Evolutionary conservation across 257 asterid genomes (phyloP).

Genomic region (Mitragyna speciosa): DNA sequence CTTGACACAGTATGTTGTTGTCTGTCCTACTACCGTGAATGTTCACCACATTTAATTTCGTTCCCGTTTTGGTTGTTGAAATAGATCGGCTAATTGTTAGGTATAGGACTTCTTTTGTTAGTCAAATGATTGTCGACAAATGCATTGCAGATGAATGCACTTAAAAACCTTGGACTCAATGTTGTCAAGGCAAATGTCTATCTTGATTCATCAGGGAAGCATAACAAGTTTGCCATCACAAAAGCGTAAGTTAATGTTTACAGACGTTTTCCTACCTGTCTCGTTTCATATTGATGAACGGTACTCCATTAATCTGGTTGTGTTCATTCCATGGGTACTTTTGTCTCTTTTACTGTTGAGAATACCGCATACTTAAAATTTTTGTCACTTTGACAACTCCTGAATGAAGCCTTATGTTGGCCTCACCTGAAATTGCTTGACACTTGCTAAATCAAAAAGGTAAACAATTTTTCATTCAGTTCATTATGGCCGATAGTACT

Average conservation of each 20-base stretch:
- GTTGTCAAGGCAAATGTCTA: constrained; percentile 90
- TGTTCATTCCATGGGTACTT: neutral
- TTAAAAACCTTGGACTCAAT: constrained; percentile 79
- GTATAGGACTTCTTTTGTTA: neutral
- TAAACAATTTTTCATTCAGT: neutral
- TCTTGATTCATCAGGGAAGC: constrained; percentile 96
- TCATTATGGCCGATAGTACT: neutral
- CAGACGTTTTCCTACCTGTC: constrained; percentile 1
- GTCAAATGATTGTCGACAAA: constrained; percentile 27
- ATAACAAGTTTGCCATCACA: constrained; percentile 86
- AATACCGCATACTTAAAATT: neutral
- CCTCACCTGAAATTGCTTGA: neutral
- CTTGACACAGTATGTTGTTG: constrained; percentile 67
- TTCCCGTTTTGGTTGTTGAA: neutral
- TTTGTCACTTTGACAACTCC: neutral
- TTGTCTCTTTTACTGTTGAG: neutral
- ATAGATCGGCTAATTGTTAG: neutral
- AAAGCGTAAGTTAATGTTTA: constrained; percentile 56
- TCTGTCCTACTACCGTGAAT: constrained; percentile 3
- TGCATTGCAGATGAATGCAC: constrained; percentile 76
- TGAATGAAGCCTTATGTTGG: neutral
- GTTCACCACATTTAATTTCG: too few species aligned
- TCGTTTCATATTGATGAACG: neutral
- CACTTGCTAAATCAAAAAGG: neutral
- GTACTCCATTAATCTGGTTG: neutral